A percentile compares a stretch with the other conserved stretches of the same genome.
phyloP scores from a whole-genome alignment of 352 stramenopile species.

The Pythium pectinolyticum region DNA sequence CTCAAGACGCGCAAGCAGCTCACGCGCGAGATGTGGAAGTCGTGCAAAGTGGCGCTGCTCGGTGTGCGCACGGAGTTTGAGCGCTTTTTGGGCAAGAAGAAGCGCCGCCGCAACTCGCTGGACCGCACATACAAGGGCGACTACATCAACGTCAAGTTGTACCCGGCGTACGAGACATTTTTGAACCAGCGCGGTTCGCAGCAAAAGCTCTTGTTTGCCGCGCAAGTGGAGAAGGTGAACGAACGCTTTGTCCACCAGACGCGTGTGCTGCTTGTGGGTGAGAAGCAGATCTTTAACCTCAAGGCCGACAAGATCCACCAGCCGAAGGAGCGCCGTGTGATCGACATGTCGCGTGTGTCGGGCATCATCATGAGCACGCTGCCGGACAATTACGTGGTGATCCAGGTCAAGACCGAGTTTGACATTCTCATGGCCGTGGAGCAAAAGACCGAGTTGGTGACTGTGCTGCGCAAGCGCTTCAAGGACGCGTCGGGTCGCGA shows the following conservation, averaged over 20 bases:
- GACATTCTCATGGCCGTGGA: slow-evolving; percentile 68
- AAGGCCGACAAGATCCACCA: slow-evolving; percentile 85
- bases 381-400: slow-evolving; percentile 79
- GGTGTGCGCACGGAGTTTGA: slow-evolving; percentile 84
- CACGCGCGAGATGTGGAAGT: slow-evolving; percentile 58
- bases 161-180: slow-evolving; percentile 59
- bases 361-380: slow-evolving; percentile 73
- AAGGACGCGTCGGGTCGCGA: slow-evolving; percentile 58
- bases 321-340: slow-evolving; percentile 74
- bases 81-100: slow-evolving; percentile 84
- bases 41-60: slow-evolving; percentile 71
- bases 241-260: slow-evolving; percentile 80
- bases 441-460: slow-evolving; percentile 84
- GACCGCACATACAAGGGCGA: slow-evolving; percentile 74
- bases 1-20: slow-evolving; percentile 77
- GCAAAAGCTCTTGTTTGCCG: slow-evolving; percentile 76
- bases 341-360: slow-evolving; percentile 60
- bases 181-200: slow-evolving; percentile 53
- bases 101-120: slow-evolving; percentile 76
- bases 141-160: slow-evolving; percentile 80
- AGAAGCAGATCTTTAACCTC: slow-evolving; percentile 80
- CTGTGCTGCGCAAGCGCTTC: slow-evolving; percentile 65
- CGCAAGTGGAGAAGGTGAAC: slow-evolving; percentile 78
- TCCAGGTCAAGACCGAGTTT: slow-evolving; percentile 74
- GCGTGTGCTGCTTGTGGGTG: slow-evolving; percentile 72